Evolutionary conservation across 192 early-diverging fungal species (phyloP), one percentile per base, ranked within the genome.

Genomic region (Backusella psychrophila): DNA sequence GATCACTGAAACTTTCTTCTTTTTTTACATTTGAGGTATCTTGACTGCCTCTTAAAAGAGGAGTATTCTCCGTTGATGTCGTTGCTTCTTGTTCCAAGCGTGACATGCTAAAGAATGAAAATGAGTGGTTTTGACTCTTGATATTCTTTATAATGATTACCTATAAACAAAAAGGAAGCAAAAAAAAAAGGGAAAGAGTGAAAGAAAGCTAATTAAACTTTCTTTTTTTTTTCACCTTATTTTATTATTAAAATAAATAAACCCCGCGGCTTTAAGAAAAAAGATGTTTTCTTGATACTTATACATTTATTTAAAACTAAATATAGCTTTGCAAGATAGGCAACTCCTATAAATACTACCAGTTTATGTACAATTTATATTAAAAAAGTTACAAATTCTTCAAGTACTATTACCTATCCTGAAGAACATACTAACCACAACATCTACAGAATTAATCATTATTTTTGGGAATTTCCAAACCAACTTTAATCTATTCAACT

Each of bases 1-100:
- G 33, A 23, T 74, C 78, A 31, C 53, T 69, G 21, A 73, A 75
- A 17, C 42, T 41, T 26, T 74, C 73, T 33, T 63, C 56, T 63
- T 74, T 56, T 73, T 38, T 36, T 21, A 21, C 35, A 23, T 36
- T 35, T 69, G 19, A 31, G 4, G 19, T 19, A n/a, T 63, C 8
- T 26, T 63, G 23, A 29, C 9, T 63, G 26, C 29, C 26, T 63
- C 23, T 63, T 14, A 63, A 29, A 26, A 63, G 56, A 63, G 56
- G 56, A 14, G 56, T 63, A 14, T 26, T 63, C 19, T 67, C 34
- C 23, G 38, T 39, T 39, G 38, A 39, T 2, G 38, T 41, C 4
- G 68, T 39, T 69, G 68, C 34, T 19, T 36, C 38, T 38, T 38
- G 21, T 23, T 23, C 38, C 1, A 14, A 38, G 15, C n/a, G 3